Conservation (phyloP, 345 rosid species). For the Dipteronia dyeriana region DNA sequence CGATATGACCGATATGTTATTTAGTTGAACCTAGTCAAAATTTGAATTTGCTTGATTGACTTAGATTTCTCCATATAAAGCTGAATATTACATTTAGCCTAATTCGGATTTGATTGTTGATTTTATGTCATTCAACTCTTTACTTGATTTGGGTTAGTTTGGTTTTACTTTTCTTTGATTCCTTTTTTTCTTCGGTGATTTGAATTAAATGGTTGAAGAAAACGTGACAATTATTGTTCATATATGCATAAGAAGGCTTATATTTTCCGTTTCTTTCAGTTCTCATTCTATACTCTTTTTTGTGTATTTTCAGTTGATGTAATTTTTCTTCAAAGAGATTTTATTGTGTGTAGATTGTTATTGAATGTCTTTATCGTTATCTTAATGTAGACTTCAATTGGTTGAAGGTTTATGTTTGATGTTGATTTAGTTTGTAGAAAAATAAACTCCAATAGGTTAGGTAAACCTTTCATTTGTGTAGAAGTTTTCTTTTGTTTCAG, state of each 20-base stretch:
- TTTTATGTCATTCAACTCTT: not conserved
- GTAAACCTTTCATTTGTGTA: not conserved
- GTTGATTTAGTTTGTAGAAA: slow-evolving; percentile 1
- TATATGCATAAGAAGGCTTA: not conserved
- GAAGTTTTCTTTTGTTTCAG: not conserved
- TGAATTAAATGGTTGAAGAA: not conserved
- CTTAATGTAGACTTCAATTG: not conserved
- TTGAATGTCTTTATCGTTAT: not conserved
- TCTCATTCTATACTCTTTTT: not conserved
- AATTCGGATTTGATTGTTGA: not conserved
- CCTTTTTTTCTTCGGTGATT: not conserved
- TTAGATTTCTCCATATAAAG: not conserved
- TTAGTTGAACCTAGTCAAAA: not conserved
- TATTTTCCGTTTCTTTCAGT: not conserved
- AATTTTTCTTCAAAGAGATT: not conserved
- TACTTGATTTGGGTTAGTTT: slow-evolving; percentile 14
- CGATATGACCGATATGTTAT: not conserved
- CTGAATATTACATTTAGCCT: not conserved
- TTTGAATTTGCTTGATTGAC: not conserved
- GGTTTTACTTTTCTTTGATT: not conserved
- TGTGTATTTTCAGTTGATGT: not conserved
- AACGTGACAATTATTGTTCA: not conserved
- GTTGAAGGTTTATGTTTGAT: not conserved
- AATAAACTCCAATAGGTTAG: not conserved
- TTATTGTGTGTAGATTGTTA: not conserved